A percentile compares a stretch with the other conserved stretches of the same genome.
Conservation (phyloP, 257 asterid genomes). For the Nicotiana obtusifolia region DNA sequence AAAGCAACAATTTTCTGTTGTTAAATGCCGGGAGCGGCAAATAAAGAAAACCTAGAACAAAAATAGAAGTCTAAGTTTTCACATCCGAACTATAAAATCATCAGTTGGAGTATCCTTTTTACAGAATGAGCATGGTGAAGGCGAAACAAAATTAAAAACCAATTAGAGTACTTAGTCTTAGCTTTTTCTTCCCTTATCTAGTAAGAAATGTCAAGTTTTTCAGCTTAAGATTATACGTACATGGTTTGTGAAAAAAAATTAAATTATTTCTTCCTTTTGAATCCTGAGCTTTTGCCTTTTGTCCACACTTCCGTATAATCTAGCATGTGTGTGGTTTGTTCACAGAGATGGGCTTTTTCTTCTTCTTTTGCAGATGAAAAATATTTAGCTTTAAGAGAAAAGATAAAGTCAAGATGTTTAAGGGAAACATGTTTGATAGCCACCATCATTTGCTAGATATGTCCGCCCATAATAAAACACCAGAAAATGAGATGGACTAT, state of each 20-base stretch:
- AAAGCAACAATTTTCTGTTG: neutral
- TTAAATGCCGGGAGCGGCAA: neutral
- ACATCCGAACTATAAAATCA: neutral
- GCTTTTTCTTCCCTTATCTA: neutral
- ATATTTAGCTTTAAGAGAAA: neutral
- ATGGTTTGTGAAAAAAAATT: neutral
- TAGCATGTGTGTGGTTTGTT: conserved; percentile 4
- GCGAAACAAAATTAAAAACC: neutral
- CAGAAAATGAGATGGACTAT: conserved; percentile 48
- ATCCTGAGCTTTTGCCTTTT: neutral
- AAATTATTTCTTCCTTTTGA: neutral
- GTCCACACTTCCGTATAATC: conserved; percentile 8
- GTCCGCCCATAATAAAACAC: conserved; percentile 33
- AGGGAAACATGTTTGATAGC: conserved; percentile 55
- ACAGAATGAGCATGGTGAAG: neutral
- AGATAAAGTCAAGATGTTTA: conserved; percentile 35
- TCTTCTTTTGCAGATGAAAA: neutral
- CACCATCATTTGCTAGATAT: conserved; percentile 61
- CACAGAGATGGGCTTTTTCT: neutral
- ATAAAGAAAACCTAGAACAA: neutral
- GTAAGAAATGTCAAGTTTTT: too few relatives aligned
- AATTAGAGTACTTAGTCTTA: neutral
- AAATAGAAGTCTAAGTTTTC: neutral
- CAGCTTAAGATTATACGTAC: neutral
- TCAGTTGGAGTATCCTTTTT: neutral